Base-by-base conservation (phyloP, 495 filamentous ascomycete species). In the Xylaria bambusicola region DNA sequence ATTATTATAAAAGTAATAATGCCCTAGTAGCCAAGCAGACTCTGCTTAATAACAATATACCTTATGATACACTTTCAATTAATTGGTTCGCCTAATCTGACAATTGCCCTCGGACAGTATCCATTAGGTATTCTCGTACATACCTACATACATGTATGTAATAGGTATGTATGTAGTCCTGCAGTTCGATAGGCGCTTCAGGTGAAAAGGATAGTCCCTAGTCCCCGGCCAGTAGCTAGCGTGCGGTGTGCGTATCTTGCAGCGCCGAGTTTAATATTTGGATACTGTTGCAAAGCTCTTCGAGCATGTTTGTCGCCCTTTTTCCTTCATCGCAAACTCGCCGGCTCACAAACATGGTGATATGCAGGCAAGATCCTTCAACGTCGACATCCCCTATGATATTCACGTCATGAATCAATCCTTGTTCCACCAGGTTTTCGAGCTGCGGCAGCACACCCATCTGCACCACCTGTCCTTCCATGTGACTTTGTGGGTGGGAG, bases 401-500 rank as follows among this genome's bases (percentile, higher is more conserved):
- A 40, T 35, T 27, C 13, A 52, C 26, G 35, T 52, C 50, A 10
- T 52, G 35, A 38, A 52, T 20, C 10, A 27, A 52, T 27, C 18
- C 35, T 27, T 52, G 18, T 26, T 10, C 33, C 10, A 41, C 50
- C n/a, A 41, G 26, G 33, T 52, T 27, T 7, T 52, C 35, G 23
- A 15, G 26, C 35, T 27, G 57, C 15, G 57, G 20, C 46, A 60
- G 46, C 23, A 50, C 45, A 7, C 47, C 45, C 26, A 60, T 52
- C 47, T 52, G 44, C 20, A 60, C 47, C 35, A 36, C 20, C 3
- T 33, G 20, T 46, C 35, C 57, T 15, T 52, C 12, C 12, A 60
- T 45, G 29, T 52, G 12, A 27, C 57, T 60, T 17, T 44, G 45
- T 27, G 57, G 57, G 13, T 52, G 13, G 45, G 20, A 26, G 57